Percentiles rank a stretch among this genome's conserved stretches.
Conservation (phyloP, 2,329 filamentous ascomycete species). For the Waltergamsia citrina region DNA sequence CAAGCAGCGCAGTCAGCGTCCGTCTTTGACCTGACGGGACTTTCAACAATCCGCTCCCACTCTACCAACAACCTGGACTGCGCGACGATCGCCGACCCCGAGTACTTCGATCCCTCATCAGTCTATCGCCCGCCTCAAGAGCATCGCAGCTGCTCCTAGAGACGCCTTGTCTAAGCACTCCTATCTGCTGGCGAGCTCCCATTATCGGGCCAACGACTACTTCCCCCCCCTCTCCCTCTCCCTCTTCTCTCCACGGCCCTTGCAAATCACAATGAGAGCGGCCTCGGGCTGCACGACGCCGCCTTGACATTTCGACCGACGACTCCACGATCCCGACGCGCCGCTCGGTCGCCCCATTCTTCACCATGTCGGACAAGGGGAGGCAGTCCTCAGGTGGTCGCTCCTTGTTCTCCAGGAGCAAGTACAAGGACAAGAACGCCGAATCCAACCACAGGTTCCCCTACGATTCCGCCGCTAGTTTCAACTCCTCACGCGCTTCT, state of each 20-base stretch:
- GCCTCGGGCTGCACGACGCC: conserved; percentile 24
- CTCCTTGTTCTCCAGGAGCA: conserved; percentile 84
- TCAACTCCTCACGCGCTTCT: conserved; percentile 59
- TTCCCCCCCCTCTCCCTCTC: not conserved
- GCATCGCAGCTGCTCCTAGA: too few relatives aligned
- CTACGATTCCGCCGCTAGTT: conserved; percentile 35
- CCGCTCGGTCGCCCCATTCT: not conserved
- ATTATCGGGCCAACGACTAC: too few relatives aligned
- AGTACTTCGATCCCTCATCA: too few relatives aligned
- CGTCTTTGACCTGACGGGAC: too few relatives aligned
- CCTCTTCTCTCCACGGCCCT: not conserved
- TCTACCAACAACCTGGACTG: too few relatives aligned
- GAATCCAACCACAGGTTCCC: conserved; percentile 45
- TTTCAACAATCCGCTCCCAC: too few relatives aligned
- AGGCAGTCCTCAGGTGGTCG: conserved; percentile 68
- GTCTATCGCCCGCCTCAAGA: too few relatives aligned
- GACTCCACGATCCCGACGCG: not conserved
- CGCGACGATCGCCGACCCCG: too few relatives aligned
- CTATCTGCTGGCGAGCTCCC: too few relatives aligned
- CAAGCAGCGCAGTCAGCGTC: too few relatives aligned
- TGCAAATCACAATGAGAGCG: conserved; percentile 27
- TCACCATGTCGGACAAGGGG: conserved; percentile 48
- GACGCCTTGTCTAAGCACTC: too few relatives aligned
- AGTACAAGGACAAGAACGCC: conserved; percentile 62
- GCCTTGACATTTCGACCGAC: conserved; percentile 21